These are phyloP conservation scores for Urostyla sp. DNA, from an alignment of 73 alveolate species.

Conservation along the genomic window DNA sequence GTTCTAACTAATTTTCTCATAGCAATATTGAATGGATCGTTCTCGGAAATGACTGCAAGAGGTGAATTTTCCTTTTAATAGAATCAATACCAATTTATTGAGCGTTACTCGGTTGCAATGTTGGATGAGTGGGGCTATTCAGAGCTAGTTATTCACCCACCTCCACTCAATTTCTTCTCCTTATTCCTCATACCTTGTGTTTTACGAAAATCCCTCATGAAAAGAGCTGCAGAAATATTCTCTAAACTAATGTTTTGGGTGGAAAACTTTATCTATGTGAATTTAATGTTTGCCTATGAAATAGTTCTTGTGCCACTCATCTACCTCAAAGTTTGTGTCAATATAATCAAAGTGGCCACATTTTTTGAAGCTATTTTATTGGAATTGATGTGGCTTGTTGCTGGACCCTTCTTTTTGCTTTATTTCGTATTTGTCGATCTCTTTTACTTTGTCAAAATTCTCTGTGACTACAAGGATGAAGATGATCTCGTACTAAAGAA, in stretches of 20 bases:
- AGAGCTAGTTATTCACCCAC: slow-evolving; percentile 37
- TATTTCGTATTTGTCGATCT: slow-evolving; percentile 23
- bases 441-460: slow-evolving; percentile 33
- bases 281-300: slow-evolving; percentile 4
- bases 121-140: slow-evolving; percentile 60
- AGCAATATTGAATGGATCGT: slow-evolving; percentile 40
- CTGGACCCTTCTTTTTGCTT: slow-evolving; percentile 20
- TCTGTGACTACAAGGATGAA: slow-evolving; percentile 57
- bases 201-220: slow-evolving; percentile 34
- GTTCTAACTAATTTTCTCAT: slow-evolving; percentile 35
- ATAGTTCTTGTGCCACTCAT: slow-evolving; percentile 31
- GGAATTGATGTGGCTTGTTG: neutral
- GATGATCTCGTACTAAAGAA: slow-evolving; percentile 17
- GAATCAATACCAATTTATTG: slow-evolving; percentile 44
- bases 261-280: slow-evolving; percentile 37
- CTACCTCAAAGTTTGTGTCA: slow-evolving; percentile 15
- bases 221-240: slow-evolving; percentile 33
- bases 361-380: neutral
- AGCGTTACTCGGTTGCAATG: slow-evolving; percentile 48
- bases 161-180: slow-evolving; percentile 43
- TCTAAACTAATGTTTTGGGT: slow-evolving; percentile 47
- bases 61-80: slow-evolving; percentile 51
- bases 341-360: slow-evolving; percentile 27
- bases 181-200: slow-evolving; percentile 38
- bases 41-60: slow-evolving; percentile 23